Base-by-base conservation (phyloP, 805 yeast species). In the Candida mattraensis region DNA sequence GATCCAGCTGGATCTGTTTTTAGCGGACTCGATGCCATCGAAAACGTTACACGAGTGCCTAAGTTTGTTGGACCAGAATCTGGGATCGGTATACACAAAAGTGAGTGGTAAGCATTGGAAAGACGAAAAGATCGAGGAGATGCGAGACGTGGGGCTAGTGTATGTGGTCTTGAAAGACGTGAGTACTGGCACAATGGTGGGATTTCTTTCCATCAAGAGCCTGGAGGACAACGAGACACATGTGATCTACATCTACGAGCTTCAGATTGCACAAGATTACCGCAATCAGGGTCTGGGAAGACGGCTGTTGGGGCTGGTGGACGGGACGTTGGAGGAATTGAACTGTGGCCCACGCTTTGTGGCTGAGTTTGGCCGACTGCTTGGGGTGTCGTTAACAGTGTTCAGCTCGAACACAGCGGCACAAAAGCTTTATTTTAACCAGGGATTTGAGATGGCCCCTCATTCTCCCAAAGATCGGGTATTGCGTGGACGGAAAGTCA, bases 201-300 rank as follows among this genome's bases (percentile, higher is more conserved):
- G 69, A 1, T 76, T 77, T 42, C 27, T 74, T 9, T 73, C 81
- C 1, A 51, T 74, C 35, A 65, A 66, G 44, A 35, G 71, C n/a
- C 68, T 73, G 0, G 21, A 43, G 7, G 77, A 74, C 32, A 58
- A 61, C 18, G 67, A 54, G 7, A 42, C 49, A 6, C 53, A 62
- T 31, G 70, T 69, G 11, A 37, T 78, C 7, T 79, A 78, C 45
- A 58, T 79, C 7, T 79, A 75, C 45, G 85, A 79, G 49, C 71
- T 79, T 23, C 85, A 79, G 36, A 54, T 78, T 0, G 19, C 38
- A 2, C 60, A 63, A 1, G 11, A 30, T 8, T 62, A 43, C 37
- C 73, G 75, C 30, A 56, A 58, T 1, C 23, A 29, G 3, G 47
- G 56, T 7, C 18, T 69, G 0, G 85, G 84, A 0, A 30, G 65